Evolutionary conservation across 1,284 basidiomycete genomes (phyloP).

Genomic region (Puccinia polysora): DNA sequence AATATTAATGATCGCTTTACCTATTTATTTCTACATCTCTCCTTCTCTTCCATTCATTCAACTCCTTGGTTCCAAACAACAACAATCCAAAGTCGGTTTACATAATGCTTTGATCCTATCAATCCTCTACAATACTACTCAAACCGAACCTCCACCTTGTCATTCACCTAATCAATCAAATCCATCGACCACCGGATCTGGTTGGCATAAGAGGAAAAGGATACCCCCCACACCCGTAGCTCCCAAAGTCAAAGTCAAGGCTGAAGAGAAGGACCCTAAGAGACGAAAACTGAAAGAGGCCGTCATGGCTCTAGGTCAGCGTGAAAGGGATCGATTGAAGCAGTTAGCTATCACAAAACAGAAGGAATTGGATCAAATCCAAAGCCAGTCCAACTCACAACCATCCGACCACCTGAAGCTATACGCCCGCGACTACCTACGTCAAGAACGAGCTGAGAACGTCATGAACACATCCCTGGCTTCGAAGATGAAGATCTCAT

Average conservation of each 20-base stretch:
- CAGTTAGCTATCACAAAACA: conserved; percentile 42
- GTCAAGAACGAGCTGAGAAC: conserved; percentile 18
- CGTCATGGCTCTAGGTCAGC: conserved; percentile 48
- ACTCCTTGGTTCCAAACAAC: not conserved
- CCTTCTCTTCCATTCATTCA: too few species aligned
- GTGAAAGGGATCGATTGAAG: conserved; percentile 48
- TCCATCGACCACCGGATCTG: conserved; percentile 46
- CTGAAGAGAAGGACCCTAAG: conserved; percentile 37
- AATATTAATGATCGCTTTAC: not conserved
- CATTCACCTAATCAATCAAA: conserved; percentile 35
- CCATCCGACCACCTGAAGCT: conserved; percentile 16
- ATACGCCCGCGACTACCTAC: not conserved
- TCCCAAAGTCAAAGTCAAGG: conserved; percentile 42
- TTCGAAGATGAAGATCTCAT: conserved; percentile 38
- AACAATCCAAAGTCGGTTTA: conserved; percentile 51
- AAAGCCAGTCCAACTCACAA: conserved; percentile 13
- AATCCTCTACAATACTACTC: conserved; percentile 54
- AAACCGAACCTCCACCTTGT: conserved; percentile 45
- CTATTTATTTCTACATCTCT: too few species aligned
- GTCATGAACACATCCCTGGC: conserved; percentile 34
- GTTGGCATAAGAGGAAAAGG: conserved; percentile 46
- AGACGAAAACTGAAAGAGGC: conserved; percentile 45
- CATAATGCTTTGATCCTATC: conserved; percentile 55
- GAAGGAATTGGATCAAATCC: conserved; percentile 40
- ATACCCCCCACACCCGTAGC: not conserved